Evolutionary conservation across 192 early-diverging fungal genomes (phyloP).

Genomic region (Chytriomyces sp.): DNA sequence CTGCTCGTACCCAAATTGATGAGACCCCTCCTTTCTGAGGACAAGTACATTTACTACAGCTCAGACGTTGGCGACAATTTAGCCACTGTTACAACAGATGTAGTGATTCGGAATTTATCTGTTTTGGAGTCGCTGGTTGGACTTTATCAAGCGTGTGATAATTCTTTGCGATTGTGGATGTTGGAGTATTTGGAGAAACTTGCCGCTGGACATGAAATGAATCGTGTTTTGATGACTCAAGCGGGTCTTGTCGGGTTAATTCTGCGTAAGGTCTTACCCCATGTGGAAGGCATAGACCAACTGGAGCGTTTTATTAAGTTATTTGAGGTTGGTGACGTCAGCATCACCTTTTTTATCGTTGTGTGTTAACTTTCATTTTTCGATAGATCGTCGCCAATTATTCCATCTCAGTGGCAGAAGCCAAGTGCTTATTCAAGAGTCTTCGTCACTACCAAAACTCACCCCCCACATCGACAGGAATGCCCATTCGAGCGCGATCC

Average conservation of each 20-base stretch:
- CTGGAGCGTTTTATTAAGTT: constrained; percentile 37
- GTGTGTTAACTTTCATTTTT: background rate
- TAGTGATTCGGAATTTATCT: constrained; percentile 45
- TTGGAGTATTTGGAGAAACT: constrained; percentile 37
- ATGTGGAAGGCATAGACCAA: constrained; percentile 18
- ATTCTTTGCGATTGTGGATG: constrained; percentile 21
- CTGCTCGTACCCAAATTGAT: constrained; percentile 30
- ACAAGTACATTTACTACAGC: background rate
- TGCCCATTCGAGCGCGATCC: background rate
- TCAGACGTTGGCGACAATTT: background rate
- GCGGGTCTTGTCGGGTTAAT: constrained; percentile 31
- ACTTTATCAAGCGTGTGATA: constrained; percentile 27
- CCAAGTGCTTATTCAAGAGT: constrained; percentile 38
- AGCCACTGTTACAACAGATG: background rate
- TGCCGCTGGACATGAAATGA: constrained; percentile 44
- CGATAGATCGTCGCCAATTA: constrained; percentile 40
- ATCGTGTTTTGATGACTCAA: constrained; percentile 42
- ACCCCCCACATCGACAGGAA: background rate
- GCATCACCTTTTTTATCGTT: background rate
- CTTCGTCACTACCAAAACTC: constrained; percentile 28
- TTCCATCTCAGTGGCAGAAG: constrained; percentile 49
- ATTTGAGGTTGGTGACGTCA: constrained; percentile 29
- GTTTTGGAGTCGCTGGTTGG: constrained; percentile 38
- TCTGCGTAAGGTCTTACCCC: constrained; percentile 36
- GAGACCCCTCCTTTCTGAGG: background rate